These are phyloP conservation scores for Ophiostoma montium DNA, from an alignment of 2,329 filamentous ascomycete genomes.

Conservation along the genomic window DNA sequence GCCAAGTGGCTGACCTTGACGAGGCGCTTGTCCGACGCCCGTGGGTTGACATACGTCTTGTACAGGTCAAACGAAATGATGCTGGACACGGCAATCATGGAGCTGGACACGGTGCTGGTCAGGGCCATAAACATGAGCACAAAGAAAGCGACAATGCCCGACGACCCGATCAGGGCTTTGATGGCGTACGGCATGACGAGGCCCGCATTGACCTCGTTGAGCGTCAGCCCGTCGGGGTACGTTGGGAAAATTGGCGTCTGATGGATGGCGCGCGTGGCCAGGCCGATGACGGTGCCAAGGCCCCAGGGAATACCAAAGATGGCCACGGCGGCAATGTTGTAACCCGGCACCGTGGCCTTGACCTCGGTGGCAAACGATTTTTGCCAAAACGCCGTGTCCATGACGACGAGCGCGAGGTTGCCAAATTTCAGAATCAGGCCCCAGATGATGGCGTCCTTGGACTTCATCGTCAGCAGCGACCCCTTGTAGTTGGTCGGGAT, in stretches of 20 bases:
- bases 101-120: conserved; percentile 27
- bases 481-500: conserved; percentile 21
- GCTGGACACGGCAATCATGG: conserved; percentile 27
- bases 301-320: conserved; percentile 25
- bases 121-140: conserved; percentile 34
- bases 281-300: conserved; percentile 22
- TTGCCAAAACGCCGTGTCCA: conserved; percentile 38
- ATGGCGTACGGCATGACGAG: conserved; percentile 19
- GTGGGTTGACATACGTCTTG: conserved; percentile 23
- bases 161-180: conserved; percentile 22
- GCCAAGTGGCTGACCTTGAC: conserved; percentile 21
- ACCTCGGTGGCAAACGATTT: conserved; percentile 30
- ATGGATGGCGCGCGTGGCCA: conserved; percentile 21
- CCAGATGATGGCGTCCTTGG: conserved; percentile 23
- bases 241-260: conserved; percentile 17
- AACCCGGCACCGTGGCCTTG: conserved; percentile 25
- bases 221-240: conserved; percentile 18
- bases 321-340: conserved; percentile 18
- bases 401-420: conserved; percentile 33
- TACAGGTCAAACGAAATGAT: conserved; percentile 26
- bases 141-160: conserved; percentile 21
- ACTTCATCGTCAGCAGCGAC: conserved; percentile 24
- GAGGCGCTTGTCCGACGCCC: conserved; percentile 11
- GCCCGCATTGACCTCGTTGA: conserved; percentile 19
- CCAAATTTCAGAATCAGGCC: conserved; percentile 33